Evolutionary conservation across 2,329 filamentous ascomycete species (phyloP), one percentile per base, ranked within the genome.

Genomic region (Fusarium sp.): DNA sequence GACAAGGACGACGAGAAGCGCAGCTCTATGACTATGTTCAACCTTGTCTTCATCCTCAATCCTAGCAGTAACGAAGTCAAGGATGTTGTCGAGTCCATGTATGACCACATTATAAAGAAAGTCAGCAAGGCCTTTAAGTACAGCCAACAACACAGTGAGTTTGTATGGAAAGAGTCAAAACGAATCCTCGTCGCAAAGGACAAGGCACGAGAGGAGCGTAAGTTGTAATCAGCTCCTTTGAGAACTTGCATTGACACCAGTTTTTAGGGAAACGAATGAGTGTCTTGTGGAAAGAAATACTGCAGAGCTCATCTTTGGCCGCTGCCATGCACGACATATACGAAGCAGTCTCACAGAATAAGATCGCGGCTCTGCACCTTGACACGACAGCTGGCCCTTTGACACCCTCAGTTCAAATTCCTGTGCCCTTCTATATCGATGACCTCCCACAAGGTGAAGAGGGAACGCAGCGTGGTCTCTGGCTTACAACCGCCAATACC

Each of bases 11-110:
- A 90, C 64, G 84, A 88, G 74, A 90, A 92, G 76, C 83, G 83
- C 70, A 88, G 85, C 68, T 87, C 88, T 46, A 94, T 98, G 92
- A 94, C 90, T 66, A 98, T 98, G 95, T 99, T 99, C 80, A 97
- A 97, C 77, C 87, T 97, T 13, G 94, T 98, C 23, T 98, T 98
- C 77, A 92, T 97, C 50, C 82, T 97, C 68, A 91, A 93, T 70
- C 92, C 94, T 4, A 90, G 90, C 49, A 88, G 90, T 52, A 84
- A 94, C 57, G 92, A 97, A 75, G 89, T 91, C 68, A 91, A 92
- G 57, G 84, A 86, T 82, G 74, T 96, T 45, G 87, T 91, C 43
- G 92, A 96, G 67, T 90, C 82, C 7, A 79, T 97, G 75, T 97
- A 97, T 77, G 86, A 92, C 54, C 92, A 97, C 76, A 90, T 98